Base-by-base conservation (phyloP, 768 basidiomycete species). In the Mycena belliarum region DNA sequence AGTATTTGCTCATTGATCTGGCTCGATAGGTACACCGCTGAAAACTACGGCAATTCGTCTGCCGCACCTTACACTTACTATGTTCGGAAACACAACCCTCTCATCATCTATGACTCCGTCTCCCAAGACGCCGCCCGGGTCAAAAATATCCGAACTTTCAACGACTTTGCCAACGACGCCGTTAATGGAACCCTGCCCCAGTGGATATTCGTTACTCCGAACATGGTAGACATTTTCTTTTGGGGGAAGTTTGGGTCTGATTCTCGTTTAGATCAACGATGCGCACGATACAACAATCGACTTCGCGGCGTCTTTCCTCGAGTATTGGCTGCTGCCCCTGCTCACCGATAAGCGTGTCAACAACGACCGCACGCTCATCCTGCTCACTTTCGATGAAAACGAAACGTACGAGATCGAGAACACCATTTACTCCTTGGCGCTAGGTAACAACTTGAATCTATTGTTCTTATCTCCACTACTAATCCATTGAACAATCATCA, bases 371-470 rank as follows among this genome's bases (percentile, higher is more conserved):
- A 86, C 87, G 1, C 72, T 88, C 52, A 81, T 88, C 63, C 63
- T 86, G 12, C 63, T 88, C 51, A 86, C 84, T 0, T 87, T 87
- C 50, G 86, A 88, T 52, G 86, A 88, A 70, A 83, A 72, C 35
- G 75, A 70, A 26, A 68, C 66, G 0, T 70, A 72, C 50, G 63
- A 65, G 28, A 67, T 72, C 47, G 79, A 79, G 65, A 87, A 87
- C 66, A 70, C 68, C 4, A 70, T 87, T 42, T 77, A 69, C 58
- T 65, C 76, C 5, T 32, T 84, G 44, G 70, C 84, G 23, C 64
- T 78, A 11, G 41, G 41, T 49, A 25, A n/a, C n/a, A n/a, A n/a
- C n/a, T n/a, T 3, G 20, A n/a, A 38, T 38, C 18, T n/a, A 38
- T n/a, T n/a, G 3, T n/a, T n/a, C 16, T n/a, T 18, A 38, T n/a